Evolutionary conservation across 176 grass and related monocot genomes (phyloP).

Genomic region (Panicum miliaceum): DNA sequence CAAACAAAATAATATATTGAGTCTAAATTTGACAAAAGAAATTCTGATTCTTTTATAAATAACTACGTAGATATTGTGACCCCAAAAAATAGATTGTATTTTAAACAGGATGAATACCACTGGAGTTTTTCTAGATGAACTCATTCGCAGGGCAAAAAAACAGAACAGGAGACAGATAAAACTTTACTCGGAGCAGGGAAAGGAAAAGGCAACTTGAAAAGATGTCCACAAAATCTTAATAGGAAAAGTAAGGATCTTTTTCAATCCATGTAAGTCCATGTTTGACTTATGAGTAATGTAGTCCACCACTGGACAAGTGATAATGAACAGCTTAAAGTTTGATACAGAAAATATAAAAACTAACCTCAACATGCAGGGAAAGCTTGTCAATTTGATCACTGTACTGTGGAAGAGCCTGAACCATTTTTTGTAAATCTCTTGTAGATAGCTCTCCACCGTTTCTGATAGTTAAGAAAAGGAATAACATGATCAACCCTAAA

Average conservation of each 20-base stretch:
- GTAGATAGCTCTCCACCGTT: conserved; percentile 77
- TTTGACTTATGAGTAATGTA: conserved; percentile 10
- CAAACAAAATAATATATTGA: neutral
- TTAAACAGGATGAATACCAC: neutral
- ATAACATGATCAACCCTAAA: neutral
- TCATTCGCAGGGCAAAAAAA: neutral
- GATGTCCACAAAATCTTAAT: neutral
- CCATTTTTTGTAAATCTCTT: conserved; percentile 93
- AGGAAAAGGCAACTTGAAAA: neutral
- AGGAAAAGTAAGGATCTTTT: neutral
- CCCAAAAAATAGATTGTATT: neutral
- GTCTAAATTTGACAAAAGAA: neutral
- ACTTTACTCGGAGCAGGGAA: neutral
- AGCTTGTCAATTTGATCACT: conserved; percentile 98
- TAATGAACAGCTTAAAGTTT: conserved; percentile 4
- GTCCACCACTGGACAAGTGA: conserved; percentile 11
- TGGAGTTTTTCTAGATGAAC: neutral
- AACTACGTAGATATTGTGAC: neutral
- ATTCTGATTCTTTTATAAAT: neutral
- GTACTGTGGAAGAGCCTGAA: conserved; percentile 94
- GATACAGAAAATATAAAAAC: conserved; percentile 36
- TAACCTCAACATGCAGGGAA: conserved; percentile 92
- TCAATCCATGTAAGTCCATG: conserved; percentile 22
- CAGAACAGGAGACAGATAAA: neutral
- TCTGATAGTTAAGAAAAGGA: conserved; percentile 47